A percentile compares a stretch with the other conserved stretches of the same genome.
Conservation (phyloP, 441 rosid genomes). For the Populus trichocarpa region DNA sequence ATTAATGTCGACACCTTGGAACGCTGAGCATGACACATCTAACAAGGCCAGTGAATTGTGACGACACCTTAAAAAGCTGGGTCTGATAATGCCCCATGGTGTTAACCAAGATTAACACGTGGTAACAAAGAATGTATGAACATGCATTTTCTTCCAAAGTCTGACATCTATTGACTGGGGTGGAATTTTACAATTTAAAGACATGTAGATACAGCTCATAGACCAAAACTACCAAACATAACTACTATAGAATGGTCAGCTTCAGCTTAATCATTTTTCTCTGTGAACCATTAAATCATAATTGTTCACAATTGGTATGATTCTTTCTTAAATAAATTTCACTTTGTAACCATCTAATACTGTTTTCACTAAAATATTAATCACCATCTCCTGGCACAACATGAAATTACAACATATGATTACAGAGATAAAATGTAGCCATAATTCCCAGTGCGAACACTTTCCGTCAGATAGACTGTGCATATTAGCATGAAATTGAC, state of each 20-base stretch:
- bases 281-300: background rate
- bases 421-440: background rate
- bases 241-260: background rate
- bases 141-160: constrained; percentile 8
- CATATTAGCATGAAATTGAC: background rate
- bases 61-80: background rate
- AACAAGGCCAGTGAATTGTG: no score
- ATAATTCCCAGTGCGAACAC: background rate
- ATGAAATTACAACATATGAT: background rate
- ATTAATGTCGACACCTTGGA: no score
- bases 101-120: background rate
- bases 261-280: background rate
- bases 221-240: background rate
- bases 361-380: background rate
- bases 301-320: background rate
- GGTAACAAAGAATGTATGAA: background rate
- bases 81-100: background rate
- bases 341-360: background rate
- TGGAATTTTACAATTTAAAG: background rate
- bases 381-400: background rate
- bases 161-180: background rate
- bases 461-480: background rate
- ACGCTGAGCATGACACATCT: no score
- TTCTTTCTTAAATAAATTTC: background rate
- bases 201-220: background rate